These are phyloP conservation scores for Colletotrichum salicis DNA, from an alignment of 2,329 filamentous ascomycete genomes.

Conservation along the genomic window DNA sequence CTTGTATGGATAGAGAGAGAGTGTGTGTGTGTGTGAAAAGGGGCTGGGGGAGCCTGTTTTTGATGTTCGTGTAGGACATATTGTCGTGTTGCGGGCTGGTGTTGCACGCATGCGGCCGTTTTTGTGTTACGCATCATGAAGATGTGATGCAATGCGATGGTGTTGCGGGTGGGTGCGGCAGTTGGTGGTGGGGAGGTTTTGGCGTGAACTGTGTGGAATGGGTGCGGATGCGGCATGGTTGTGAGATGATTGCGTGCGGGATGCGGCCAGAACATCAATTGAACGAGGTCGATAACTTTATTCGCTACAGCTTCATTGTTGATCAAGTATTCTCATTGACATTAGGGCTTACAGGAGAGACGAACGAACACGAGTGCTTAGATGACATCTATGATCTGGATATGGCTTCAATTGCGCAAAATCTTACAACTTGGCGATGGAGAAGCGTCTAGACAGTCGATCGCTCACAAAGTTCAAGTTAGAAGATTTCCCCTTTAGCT, in stretches of 20 bases:
- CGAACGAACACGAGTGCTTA: no score
- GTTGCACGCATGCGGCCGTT: conserved; percentile 9
- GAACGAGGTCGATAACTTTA: no score
- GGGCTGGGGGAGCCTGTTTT: not conserved
- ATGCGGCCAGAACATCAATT: not conserved
- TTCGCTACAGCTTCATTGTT: no score
- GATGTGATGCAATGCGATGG: not conserved
- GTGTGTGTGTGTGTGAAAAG: no score
- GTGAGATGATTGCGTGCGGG: not conserved
- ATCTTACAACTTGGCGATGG: not conserved
- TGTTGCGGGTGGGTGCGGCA: not conserved
- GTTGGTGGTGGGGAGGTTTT: not conserved
- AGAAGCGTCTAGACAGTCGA: not conserved
- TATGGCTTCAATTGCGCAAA: not conserved
- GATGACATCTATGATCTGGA: no score
- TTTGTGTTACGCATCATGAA: not conserved
- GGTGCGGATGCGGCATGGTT: not conserved
- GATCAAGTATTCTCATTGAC: no score
- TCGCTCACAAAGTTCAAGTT: not conserved
- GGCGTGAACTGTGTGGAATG: not conserved
- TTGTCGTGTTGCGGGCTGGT: not conserved
- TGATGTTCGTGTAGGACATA: not conserved
- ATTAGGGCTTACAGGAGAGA: no score
- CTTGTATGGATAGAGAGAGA: not conserved
- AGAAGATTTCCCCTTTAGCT: not conserved